phyloP scores from a whole-genome alignment of 257 asterid species.

The Solanum rostratum region DNA sequence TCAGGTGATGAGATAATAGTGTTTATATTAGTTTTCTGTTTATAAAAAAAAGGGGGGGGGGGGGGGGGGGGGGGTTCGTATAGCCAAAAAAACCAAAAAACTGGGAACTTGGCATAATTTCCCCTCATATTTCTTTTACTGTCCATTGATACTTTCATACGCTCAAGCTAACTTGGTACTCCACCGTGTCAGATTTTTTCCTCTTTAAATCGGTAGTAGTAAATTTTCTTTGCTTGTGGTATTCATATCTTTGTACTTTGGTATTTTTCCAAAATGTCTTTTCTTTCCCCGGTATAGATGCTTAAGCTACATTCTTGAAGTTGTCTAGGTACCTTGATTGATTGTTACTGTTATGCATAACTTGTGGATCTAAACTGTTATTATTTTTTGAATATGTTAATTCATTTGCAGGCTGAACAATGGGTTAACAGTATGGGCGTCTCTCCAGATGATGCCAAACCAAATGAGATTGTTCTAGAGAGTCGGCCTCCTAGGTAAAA shows the following conservation, averaged over 20 bases:
- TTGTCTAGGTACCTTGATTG: background rate
- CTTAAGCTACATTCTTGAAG: background rate
- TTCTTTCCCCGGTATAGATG: background rate
- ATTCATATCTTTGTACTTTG: background rate
- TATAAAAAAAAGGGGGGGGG: background rate
- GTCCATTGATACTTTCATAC: background rate
- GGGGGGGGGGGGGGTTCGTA: background rate
- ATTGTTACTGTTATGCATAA: background rate
- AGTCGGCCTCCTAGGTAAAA: constrained; percentile 72
- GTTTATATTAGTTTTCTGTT: background rate
- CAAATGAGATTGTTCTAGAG: constrained; percentile 30
- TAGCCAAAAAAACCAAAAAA: background rate
- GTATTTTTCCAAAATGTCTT: background rate
- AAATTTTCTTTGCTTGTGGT: background rate
- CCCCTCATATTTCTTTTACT: background rate
- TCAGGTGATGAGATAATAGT: background rate
- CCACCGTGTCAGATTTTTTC: background rate
- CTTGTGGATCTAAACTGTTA: background rate
- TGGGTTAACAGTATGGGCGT: constrained; percentile 68
- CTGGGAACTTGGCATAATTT: background rate
- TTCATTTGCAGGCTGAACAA: constrained; percentile 57
- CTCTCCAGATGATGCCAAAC: constrained; percentile 20
- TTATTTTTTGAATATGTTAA: background rate
- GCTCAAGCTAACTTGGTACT: background rate
- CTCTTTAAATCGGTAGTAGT: background rate